Conservation (phyloP, 371 early-diverging fungal genomes). For the Lichtheimia ramosa region DNA sequence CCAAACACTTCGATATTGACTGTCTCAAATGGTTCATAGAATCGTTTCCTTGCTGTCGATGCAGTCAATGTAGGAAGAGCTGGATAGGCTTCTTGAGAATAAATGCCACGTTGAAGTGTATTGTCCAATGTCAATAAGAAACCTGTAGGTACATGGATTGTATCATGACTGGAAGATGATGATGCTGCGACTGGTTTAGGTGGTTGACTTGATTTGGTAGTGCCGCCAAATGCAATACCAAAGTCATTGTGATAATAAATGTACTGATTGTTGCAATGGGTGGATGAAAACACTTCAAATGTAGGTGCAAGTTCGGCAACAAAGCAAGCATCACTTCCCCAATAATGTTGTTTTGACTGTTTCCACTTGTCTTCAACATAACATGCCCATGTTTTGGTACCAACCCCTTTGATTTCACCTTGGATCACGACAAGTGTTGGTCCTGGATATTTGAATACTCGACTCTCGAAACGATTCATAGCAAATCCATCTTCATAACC, state of each 20-base stretch:
- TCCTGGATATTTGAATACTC: conserved; percentile 67
- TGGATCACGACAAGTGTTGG: conserved; percentile 58
- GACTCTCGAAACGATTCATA: conserved; percentile 65
- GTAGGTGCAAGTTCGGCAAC: conserved; percentile 59
- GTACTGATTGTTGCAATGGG: conserved; percentile 34
- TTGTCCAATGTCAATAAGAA: conserved; percentile 42
- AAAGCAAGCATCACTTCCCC: conserved; percentile 53
- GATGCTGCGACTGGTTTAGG: not conserved
- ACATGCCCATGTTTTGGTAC: conserved; percentile 41
- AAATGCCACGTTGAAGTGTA: conserved; percentile 48
- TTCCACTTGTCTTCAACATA: conserved; percentile 64
- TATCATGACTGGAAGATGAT: not conserved
- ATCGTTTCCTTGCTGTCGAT: conserved; percentile 12
- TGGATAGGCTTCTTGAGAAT: conserved; percentile 45
- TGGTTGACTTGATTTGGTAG: conserved; percentile 6
- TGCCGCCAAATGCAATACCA: conserved; percentile 64
- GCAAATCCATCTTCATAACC: conserved; percentile 61
- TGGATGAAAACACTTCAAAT: conserved; percentile 54
- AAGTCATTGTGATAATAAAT: conserved; percentile 53
- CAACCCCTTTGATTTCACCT: conserved; percentile 11
- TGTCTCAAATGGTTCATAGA: conserved; percentile 43
- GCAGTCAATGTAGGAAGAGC: conserved; percentile 27
- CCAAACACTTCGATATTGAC: conserved; percentile 65
- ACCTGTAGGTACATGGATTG: not conserved
- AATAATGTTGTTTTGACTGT: conserved; percentile 46